These are phyloP conservation scores for Fusarium floridanum DNA, from an alignment of 2,329 filamentous ascomycete genomes.

Conservation along the genomic window DNA sequence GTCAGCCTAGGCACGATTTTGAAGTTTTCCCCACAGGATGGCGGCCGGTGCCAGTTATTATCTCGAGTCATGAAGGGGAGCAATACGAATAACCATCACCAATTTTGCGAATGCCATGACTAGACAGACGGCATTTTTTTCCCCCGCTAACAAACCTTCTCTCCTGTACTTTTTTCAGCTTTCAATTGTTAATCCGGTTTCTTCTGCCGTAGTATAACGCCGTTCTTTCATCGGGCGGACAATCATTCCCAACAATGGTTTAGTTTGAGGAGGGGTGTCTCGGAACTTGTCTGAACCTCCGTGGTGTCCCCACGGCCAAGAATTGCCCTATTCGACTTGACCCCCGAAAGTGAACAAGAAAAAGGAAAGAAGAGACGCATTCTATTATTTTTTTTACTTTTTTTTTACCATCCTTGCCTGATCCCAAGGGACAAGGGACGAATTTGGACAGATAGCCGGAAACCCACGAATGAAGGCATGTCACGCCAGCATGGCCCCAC, in stretches of 20 bases:
- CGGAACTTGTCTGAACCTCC: not conserved
- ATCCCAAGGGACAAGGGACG: not conserved
- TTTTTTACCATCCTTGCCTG: not conserved
- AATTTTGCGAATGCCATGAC: not conserved
- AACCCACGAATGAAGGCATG: not conserved
- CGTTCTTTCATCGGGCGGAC: not conserved
- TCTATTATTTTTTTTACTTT: not conserved
- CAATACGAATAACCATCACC: not conserved
- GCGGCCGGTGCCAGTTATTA: no score
- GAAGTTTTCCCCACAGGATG: not conserved
- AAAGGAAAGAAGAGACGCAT: not conserved
- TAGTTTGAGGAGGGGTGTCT: not conserved
- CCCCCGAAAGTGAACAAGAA: not conserved
- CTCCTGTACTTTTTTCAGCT: not conserved
- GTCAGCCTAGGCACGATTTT: not conserved
- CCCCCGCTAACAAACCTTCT: not conserved
- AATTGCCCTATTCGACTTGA: not conserved
- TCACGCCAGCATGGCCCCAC: not conserved
- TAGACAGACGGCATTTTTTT: not conserved
- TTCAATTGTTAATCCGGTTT: not conserved
- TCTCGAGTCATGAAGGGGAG: not conserved
- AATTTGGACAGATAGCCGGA: not conserved
- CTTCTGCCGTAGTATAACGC: not conserved
- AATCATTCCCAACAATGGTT: not conserved
- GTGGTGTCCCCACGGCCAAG: not conserved